A percentile compares a stretch with the other conserved stretches of the same genome.
Evolutionary conservation across 192 early-diverging fungal genomes (phyloP).

Genomic region (Rhizophagus sp.): DNA sequence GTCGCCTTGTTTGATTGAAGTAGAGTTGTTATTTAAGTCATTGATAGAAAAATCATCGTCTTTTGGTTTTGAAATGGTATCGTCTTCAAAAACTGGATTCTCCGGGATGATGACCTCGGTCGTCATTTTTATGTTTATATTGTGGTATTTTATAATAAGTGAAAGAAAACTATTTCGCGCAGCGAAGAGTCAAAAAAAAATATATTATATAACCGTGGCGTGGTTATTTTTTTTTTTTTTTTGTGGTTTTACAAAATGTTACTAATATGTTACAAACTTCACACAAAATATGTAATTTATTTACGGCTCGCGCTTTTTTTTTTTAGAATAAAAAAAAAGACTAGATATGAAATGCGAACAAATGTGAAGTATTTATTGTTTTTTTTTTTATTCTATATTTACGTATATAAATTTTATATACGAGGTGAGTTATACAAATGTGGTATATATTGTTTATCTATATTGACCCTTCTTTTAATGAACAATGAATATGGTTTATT

Average conservation of each 20-base stretch:
- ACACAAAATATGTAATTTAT: not conserved
- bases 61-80: not conserved
- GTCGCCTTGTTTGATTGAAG: conserved; percentile 8
- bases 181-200: not conserved
- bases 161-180: not conserved
- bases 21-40: not conserved
- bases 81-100: not conserved
- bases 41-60: not conserved
- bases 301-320: conserved; percentile 4
- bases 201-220: not conserved
- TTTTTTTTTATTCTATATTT: not conserved
- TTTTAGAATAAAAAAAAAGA: not conserved
- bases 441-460: not conserved
- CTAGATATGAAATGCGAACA: not conserved
- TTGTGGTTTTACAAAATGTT: too few relatives aligned
- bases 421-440: too few relatives aligned
- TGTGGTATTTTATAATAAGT: not conserved
- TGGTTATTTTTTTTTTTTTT: not conserved
- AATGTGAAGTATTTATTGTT: not conserved
- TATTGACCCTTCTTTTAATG: not conserved
- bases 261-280: not conserved
- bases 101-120: conserved; percentile 12
- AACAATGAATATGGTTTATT: too few relatives aligned
- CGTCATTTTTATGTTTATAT: not conserved
- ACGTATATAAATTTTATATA: not conserved